Base-by-base conservation (phyloP, 2,329 filamentous ascomycete species). In the Leptographium procerum region DNA sequence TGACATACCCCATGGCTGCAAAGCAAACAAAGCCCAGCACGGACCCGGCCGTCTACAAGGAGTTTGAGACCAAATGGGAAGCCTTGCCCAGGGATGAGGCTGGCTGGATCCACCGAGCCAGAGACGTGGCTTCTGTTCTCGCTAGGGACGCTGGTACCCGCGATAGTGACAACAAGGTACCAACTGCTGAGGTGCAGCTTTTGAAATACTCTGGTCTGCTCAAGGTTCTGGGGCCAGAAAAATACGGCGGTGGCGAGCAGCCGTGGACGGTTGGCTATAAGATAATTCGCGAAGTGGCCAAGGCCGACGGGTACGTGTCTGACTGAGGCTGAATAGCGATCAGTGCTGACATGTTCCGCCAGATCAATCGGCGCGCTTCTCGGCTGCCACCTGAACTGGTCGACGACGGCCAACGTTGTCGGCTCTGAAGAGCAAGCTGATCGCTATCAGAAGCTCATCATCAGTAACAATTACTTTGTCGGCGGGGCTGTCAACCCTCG, bases 361-460 rank as follows among this genome's bases (percentile, higher is more conserved):
- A n/a, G n/a, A n/a, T n/a, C n/a, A n/a, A 72, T 87, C 34, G 84
- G 83, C 1, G 85, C 85, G 82, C 74, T 87, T 0, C 72, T 86
- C 0, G 83, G 81, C 1, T 86, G 86, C 63, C 83, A 86, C 64
- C 71, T 86, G 5, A 72, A 85, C 9, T 87, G 83, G 83, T 82
- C 78, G 0, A 81, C 76, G 0, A 85, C 80, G 0, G 81, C 81
- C 19, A 80, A 79, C 59, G 72, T 86, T 0, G 79, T 86, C 11
- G 84, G 84, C 1, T 83, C 74, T 0, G 68, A 77, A 0, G 79
- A 84, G 62, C 84, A 87, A 66, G 77, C 76, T 22, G 81, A 84
- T 16, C 77, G 77, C 22, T 68, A 75, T 1, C 77, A 84, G 59
- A 72, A 83, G 61, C 69, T 78, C 55, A 82, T 87, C 64, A 77